Evolutionary conservation across 306 rosid species (phyloP).

Genomic region (Castanea mollissima): DNA sequence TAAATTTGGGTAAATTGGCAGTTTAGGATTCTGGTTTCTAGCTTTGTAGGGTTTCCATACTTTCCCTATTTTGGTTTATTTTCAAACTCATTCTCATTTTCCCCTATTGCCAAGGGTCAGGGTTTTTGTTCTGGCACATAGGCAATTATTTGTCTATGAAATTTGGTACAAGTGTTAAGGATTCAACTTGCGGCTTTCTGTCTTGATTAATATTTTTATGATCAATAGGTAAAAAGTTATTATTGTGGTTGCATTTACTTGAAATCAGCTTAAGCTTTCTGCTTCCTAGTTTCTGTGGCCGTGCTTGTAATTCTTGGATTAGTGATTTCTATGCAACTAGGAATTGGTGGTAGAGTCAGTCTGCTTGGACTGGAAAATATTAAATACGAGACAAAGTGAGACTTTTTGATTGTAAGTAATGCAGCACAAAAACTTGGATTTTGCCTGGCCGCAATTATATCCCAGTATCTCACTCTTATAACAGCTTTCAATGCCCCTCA

Average conservation of each 20-base stretch:
- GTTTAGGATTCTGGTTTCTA: conserved; percentile 14
- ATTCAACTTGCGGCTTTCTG: background rate
- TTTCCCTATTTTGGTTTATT: background rate
- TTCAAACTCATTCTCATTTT: conserved; percentile 2
- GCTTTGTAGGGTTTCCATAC: conserved; percentile 15
- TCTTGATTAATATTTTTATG: conserved; percentile 1
- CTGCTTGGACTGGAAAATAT: too few relatives aligned
- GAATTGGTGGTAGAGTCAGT: background rate
- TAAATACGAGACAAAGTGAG: background rate
- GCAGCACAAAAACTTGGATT: background rate
- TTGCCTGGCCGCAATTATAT: background rate
- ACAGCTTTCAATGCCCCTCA: too few relatives aligned
- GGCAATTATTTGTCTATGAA: conserved; percentile 32
- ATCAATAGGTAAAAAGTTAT: background rate
- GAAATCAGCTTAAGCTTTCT: background rate
- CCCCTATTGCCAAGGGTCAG: conserved; percentile 36
- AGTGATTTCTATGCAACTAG: background rate
- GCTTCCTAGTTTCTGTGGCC: background rate
- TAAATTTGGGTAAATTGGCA: conserved; percentile 37
- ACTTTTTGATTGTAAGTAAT: background rate
- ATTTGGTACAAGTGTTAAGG: conserved; percentile 2
- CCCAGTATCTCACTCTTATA: too few relatives aligned
- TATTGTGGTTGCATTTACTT: background rate
- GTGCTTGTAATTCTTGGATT: background rate
- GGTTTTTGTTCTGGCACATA: conserved; percentile 41